Percentiles rank a stretch among this genome's conserved stretches.
These are phyloP conservation scores for Astrothelium macrocarpum DNA, from an alignment of 495 filamentous ascomycete genomes.

Conservation along the genomic window DNA sequence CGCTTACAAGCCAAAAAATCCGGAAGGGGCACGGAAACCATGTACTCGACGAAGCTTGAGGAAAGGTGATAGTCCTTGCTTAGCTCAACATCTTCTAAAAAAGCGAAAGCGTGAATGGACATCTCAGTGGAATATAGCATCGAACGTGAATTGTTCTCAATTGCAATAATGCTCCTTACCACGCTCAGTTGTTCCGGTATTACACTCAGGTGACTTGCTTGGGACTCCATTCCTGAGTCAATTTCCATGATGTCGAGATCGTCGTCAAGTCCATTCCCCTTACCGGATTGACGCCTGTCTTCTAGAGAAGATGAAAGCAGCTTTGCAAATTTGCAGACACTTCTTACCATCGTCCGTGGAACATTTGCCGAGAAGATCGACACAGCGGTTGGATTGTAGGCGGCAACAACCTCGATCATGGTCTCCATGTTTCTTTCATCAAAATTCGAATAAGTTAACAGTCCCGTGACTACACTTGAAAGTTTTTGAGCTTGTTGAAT, in stretches of 20 bases:
- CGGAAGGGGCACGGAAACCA: slow-evolving; percentile 47
- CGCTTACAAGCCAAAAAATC: slow-evolving; percentile 50
- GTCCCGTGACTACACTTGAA: slow-evolving; percentile 18
- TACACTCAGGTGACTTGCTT: slow-evolving; percentile 39
- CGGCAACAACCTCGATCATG: slow-evolving; percentile 19
- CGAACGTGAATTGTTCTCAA: slow-evolving; percentile 39
- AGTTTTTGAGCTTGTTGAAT: slow-evolving; percentile 17
- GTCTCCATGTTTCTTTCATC: slow-evolving; percentile 30
- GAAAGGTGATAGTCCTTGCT: slow-evolving; percentile 11
- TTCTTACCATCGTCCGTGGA: not conserved
- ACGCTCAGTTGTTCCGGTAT: slow-evolving; percentile 29
- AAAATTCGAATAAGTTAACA: slow-evolving; percentile 20
- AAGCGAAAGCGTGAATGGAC: slow-evolving; percentile 19
- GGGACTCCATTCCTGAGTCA: slow-evolving; percentile 58
- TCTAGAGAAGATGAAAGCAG: slow-evolving; percentile 31
- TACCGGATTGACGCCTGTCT: slow-evolving; percentile 28
- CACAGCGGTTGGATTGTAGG: not conserved
- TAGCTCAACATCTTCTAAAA: not conserved
- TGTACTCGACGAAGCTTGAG: slow-evolving; percentile 43
- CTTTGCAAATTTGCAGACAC: not conserved
- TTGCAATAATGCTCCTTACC: slow-evolving; percentile 39
- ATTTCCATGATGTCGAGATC: slow-evolving; percentile 64
- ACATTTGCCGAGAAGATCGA: not conserved
- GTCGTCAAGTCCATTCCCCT: slow-evolving; percentile 12
- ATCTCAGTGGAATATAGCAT: slow-evolving; percentile 33